Conservation (phyloP, 371 early-diverging fungal species). For the Syncephalastrum monosporum region DNA sequence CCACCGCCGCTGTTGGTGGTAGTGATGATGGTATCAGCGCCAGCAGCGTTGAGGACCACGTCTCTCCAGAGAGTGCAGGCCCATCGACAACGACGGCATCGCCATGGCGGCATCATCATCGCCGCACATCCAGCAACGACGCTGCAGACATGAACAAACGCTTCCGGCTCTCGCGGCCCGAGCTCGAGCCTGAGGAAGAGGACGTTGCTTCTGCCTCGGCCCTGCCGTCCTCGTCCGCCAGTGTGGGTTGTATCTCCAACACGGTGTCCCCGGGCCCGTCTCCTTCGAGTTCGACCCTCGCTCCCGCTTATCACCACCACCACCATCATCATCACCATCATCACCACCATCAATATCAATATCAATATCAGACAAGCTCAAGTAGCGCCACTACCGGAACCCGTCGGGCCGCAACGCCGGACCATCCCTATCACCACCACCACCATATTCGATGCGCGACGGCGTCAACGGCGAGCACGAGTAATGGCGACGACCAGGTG, state of each 20-base stretch:
- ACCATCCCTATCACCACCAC: conserved; percentile 19
- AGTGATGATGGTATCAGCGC: not conserved
- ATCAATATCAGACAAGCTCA: not conserved
- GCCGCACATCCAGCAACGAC: conserved; percentile 51
- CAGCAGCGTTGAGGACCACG: not conserved
- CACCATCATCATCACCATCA: conserved; percentile 13
- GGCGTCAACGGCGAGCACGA: conserved; percentile 3
- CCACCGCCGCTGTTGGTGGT: not conserved
- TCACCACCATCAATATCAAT: conserved; percentile 2
- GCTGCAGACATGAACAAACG: conserved; percentile 43
- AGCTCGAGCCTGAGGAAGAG: conserved; percentile 21
- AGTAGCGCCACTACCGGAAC: conserved; percentile 6
- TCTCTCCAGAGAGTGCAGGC: no score
- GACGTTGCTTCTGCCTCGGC: conserved; percentile 11
- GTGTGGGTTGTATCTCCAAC: conserved; percentile 10
- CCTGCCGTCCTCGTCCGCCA: conserved; percentile 13
- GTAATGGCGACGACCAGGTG: not conserved
- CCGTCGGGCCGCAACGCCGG: conserved; percentile 36
- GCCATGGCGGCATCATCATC: conserved; percentile 38
- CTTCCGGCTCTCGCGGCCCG: conserved; percentile 32
- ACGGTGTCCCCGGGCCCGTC: conserved; percentile 11
- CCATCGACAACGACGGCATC: not conserved
- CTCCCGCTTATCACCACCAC: conserved; percentile 11
- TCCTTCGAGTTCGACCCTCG: conserved; percentile 4
- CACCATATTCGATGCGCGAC: conserved; percentile 15